Base-by-base conservation (phyloP, 2,329 filamentous ascomycete species). In the Alternaria incomplexa region DNA sequence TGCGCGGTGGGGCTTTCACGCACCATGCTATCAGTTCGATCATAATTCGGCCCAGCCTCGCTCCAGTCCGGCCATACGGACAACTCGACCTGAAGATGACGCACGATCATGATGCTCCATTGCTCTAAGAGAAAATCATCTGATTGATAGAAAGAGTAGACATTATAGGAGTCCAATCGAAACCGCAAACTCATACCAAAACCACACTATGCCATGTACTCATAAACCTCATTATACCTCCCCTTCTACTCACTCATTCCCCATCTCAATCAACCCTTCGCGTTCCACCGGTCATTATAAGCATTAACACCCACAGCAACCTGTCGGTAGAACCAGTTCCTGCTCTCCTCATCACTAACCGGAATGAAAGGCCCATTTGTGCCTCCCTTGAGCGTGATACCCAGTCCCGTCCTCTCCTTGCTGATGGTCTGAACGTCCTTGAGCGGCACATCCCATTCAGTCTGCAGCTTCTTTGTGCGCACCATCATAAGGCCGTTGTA, bases 381-480 rank as follows among this genome's bases (percentile, higher is more conserved):
- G 4, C 94, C 95, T 11, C 94, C 95, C 70, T 97, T 91, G 68
- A 98, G 83, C 50, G 92, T 90, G 65, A 99, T 88, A 70, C 92
- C 94, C 81, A 99, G 89, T 0, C 96, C 96, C 0, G 96, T 99
- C 56, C 96, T 86, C 85, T 99, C 96, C 83, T 98, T 99, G 48
- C 91, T 92, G 68, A 99, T 98, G 0, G 94, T 98, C 84, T 98
- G 94, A 20, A 99, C 89, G 78, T 99, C 96, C 76, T 96, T 97
- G 68, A 99, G 85, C 25, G 93, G 92, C 11, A 98, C 93, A 75
- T 99, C 96, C 96, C 96, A 99, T 81, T 98, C 95, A 17, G 90
- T 94, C 56, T 89, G 90, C 73, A 99, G 85, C 76, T 91, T 91
- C 83, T 93, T 91, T 55, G 92, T 93, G 70, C 93, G 88, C 65